Percentiles rank a stretch among this genome's conserved stretches.
Evolutionary conservation across 2,329 filamentous ascomycete species (phyloP).

Genomic region (Fusarium sp.): DNA sequence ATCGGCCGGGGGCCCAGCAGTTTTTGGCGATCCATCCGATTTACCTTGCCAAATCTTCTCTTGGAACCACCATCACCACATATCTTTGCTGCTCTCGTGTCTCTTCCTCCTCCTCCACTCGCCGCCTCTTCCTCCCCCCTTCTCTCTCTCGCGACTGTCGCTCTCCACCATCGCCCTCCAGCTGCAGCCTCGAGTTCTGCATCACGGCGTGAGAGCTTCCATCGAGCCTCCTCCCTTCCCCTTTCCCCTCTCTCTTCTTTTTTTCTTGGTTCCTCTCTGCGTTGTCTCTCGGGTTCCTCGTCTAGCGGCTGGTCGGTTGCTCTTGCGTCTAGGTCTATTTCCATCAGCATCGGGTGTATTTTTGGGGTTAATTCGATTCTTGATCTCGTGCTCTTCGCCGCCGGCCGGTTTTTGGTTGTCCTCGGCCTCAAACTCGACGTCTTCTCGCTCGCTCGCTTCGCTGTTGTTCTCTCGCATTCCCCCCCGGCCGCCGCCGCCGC

Average conservation of each 20-base stretch:
- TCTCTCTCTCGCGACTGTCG: slow-evolving; percentile 34
- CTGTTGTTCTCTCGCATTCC: slow-evolving; percentile 28
- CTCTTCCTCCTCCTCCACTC: slow-evolving; percentile 30
- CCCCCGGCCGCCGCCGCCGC: slow-evolving; percentile 32
- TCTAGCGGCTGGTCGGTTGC: slow-evolving; percentile 43
- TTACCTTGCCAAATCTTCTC: slow-evolving; percentile 49
- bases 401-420: slow-evolving; percentile 42
- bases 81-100: slow-evolving; percentile 21
- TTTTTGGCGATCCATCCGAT: slow-evolving; percentile 47
- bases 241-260: slow-evolving; percentile 25
- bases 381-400: slow-evolving; percentile 38
- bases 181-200: slow-evolving; percentile 36
- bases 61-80: slow-evolving; percentile 47
- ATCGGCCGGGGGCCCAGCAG: slow-evolving; percentile 42
- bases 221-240: slow-evolving; percentile 32
- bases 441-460: slow-evolving; percentile 21
- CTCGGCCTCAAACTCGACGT: slow-evolving; percentile 37
- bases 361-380: slow-evolving; percentile 33
- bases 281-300: slow-evolving; percentile 36
- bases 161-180: slow-evolving; percentile 32
- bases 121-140: slow-evolving; percentile 33
- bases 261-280: slow-evolving; percentile 20
- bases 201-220: slow-evolving; percentile 42
- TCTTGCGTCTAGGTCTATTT: slow-evolving; percentile 31
- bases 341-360: slow-evolving; percentile 36